Percentiles rank a stretch among this genome's conserved stretches.
phyloP scores from a whole-genome alignment of 352 stramenopile species.

The Phytophthora podocarpi region DNA sequence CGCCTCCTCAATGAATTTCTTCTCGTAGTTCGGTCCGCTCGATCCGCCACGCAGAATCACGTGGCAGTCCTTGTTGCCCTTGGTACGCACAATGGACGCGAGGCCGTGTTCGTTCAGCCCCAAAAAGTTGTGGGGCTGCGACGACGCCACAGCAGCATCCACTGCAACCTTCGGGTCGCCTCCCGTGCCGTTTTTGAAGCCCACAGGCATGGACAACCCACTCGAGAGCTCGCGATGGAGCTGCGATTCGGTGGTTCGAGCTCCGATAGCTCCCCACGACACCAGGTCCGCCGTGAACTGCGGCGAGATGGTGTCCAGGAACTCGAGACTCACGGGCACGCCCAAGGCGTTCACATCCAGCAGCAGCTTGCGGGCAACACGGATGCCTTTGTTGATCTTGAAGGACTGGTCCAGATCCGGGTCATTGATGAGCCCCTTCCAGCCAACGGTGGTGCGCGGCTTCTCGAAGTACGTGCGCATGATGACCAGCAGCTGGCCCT shows the following conservation, averaged over 20 bases:
- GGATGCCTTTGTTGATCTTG: slow-evolving; percentile 91
- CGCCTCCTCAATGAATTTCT: slow-evolving; percentile 70
- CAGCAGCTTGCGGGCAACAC: slow-evolving; percentile 81
- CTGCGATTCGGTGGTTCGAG: slow-evolving; percentile 84
- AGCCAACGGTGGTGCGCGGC: slow-evolving; percentile 81
- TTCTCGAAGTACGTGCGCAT: slow-evolving; percentile 92
- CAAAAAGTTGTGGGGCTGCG: slow-evolving; percentile 82
- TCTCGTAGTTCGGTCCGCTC: slow-evolving; percentile 79
- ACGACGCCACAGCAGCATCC: slow-evolving; percentile 71
- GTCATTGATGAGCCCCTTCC: slow-evolving; percentile 90
- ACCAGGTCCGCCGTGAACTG: slow-evolving; percentile 82
- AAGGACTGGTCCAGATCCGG: slow-evolving; percentile 83
- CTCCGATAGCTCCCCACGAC: slow-evolving; percentile 84
- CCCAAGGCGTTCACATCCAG: slow-evolving; percentile 84
- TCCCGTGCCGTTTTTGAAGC: slow-evolving; percentile 89
- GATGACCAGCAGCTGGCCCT: slow-evolving; percentile 75
- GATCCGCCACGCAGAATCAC: slow-evolving; percentile 83
- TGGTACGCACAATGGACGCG: slow-evolving; percentile 86
- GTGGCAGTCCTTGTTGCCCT: slow-evolving; percentile 86
- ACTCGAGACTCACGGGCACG: slow-evolving; percentile 78
- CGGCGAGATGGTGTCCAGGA: slow-evolving; percentile 84
- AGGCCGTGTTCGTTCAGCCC: slow-evolving; percentile 83
- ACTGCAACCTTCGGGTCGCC: slow-evolving; percentile 84
- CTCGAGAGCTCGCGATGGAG: slow-evolving; percentile 83
- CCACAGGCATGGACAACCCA: slow-evolving; percentile 81